Base-by-base conservation (phyloP, 495 filamentous ascomycete genomes). In the Aspergillus cristatus region DNA sequence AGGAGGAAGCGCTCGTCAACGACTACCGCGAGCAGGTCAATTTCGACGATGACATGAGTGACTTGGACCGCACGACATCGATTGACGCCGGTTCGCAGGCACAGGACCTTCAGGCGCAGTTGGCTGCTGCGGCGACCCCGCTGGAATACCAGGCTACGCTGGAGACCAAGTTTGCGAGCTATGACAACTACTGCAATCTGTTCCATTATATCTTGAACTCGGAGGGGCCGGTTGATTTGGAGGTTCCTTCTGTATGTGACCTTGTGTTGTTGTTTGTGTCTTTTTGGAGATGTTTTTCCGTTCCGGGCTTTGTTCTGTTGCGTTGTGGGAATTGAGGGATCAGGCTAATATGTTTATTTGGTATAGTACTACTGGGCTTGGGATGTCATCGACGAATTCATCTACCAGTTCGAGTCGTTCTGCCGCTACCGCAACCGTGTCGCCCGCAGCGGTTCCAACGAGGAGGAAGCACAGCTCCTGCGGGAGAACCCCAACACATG, bases 361-460 rank as follows among this genome's bases (percentile, higher is more conserved):
- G 30, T 22, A 62, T 64, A 98, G 91, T 89, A 94, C 66, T 94
- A 87, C 70, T 98, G 91, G 91, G 93, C 91, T 13, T 98, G 93
- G 91, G 91, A 98, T 67, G 93, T 96, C 42, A 97, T 98, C 63
- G 91, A 98, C 55, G 91, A 98, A 57, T 98, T 98, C 69, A 97
- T 98, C 66, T 98, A 98, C 73, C 91, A 98, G 63, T 98, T 98
- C 73, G 96, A 98, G 71, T 93, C 86, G 26, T 98, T 97, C 72
- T 97, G 87, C 62, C 82, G 85, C 37, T 94, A 96, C 74, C 82
- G 91, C 49, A 85, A 91, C 48, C 79, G 86, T 25, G 76, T 96
- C 42, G 91, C 91, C 41, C 76, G 86, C 51, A 84, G 86, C 52
- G 83, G 72, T 46, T 79, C 81, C 58, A 86, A 84, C 53, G 79